Percentiles rank a stretch among this genome's conserved stretches.
Evolutionary conservation across 2,329 filamentous ascomycete genomes (phyloP).

Genomic region (Curvularia lunata): DNA sequence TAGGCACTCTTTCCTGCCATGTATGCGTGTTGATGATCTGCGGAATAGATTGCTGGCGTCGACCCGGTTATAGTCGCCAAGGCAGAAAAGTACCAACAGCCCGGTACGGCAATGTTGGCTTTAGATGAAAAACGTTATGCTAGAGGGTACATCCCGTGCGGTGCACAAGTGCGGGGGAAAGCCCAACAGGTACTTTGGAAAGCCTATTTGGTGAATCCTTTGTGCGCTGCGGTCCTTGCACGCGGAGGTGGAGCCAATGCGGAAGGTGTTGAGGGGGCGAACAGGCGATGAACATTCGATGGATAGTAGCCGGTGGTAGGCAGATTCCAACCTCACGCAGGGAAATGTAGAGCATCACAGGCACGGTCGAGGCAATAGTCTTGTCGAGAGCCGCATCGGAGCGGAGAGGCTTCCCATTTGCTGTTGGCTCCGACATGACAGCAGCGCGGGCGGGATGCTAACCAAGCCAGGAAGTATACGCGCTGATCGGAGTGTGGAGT

Average conservation of each 20-base stretch:
- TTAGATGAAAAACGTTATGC: constrained; percentile 29
- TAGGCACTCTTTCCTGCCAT: constrained; percentile 14
- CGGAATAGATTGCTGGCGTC: constrained; percentile 25
- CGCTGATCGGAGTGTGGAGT: constrained; percentile 11
- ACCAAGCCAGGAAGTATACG: constrained; percentile 3
- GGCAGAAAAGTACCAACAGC: constrained; percentile 26
- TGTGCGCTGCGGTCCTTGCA: constrained; percentile 7
- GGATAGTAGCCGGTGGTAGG: constrained; percentile 4
- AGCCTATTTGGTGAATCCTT: not conserved
- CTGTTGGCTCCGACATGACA: not conserved
- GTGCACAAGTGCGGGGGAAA: constrained; percentile 18
- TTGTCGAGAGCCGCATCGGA: constrained; percentile 13
- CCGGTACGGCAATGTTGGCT: constrained; percentile 26
- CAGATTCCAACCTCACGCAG: not conserved
- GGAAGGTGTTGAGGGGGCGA: not conserved
- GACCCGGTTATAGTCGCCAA: constrained; percentile 19
- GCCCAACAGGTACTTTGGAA: constrained; percentile 18
- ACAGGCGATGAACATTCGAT: constrained; percentile 11
- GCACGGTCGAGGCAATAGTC: not conserved
- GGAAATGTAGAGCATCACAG: not conserved
- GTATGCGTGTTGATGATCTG: constrained; percentile 23
- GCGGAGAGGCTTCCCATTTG: constrained; percentile 11
- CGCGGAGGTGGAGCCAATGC: constrained; percentile 6
- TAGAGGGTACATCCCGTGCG: constrained; percentile 21
- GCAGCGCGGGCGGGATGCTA: not conserved